These are phyloP conservation scores for Smithsoniella earleae DNA, from an alignment of 163 green algal genomes.

Conservation along the genomic window DNA sequence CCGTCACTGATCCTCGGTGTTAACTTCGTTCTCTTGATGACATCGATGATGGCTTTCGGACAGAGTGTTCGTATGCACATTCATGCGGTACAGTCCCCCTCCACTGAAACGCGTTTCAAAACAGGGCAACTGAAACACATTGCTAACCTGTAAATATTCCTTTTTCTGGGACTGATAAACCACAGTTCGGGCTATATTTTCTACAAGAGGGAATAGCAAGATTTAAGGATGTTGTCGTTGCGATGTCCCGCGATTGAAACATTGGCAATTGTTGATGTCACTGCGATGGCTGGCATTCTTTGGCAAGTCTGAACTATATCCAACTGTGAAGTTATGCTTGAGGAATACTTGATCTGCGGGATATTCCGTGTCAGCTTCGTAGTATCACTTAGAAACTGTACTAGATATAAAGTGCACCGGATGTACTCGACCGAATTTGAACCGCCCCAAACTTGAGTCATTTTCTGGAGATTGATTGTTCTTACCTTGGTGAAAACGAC, in stretches of 20 bases:
- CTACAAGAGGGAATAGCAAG: not conserved
- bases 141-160: not conserved
- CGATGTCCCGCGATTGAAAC: not conserved
- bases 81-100: not conserved
- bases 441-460: not conserved
- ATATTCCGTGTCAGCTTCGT: too few relatives aligned
- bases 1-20: not conserved
- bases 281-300: too few relatives aligned
- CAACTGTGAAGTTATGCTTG: too few relatives aligned
- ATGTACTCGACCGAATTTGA: too few relatives aligned
- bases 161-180: not conserved
- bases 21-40: conserved; percentile 28
- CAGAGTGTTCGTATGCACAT: conserved; percentile 16
- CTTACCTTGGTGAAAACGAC: not conserved
- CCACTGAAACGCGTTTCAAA: not conserved
- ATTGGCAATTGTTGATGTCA: not conserved
- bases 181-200: too few relatives aligned
- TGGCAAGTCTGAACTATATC: too few relatives aligned
- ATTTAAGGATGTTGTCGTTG: not conserved
- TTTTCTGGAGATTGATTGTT: not conserved
- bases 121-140: not conserved
- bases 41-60: conserved; percentile 3
- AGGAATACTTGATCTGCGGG: too few relatives aligned
- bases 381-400: too few relatives aligned
- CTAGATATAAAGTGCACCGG: too few relatives aligned